Conservation (phyloP, 1,284 basidiomycete genomes). For the Trichosporon inkin region DNA sequence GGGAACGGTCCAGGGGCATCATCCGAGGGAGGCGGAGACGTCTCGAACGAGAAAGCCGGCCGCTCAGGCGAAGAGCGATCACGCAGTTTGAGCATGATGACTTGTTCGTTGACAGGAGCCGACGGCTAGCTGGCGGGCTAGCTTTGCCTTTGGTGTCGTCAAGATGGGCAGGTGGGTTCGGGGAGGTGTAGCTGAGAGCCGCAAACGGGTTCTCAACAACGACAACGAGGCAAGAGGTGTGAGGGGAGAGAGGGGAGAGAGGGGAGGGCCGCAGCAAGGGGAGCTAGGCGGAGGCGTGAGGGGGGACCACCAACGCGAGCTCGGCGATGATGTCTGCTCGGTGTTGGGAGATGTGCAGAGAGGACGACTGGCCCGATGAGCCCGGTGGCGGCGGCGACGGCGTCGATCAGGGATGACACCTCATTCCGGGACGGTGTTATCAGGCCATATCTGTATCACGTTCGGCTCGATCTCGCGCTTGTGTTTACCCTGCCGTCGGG, state of each 20-base stretch:
- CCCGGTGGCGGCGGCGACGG: constrained; percentile 4
- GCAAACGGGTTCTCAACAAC: background rate
- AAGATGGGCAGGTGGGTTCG: background rate
- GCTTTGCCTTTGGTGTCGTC: background rate
- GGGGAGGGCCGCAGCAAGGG: background rate
- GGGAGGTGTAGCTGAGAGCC: background rate
- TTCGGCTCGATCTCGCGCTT: constrained; percentile 3
- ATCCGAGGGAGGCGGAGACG: constrained; percentile 16
- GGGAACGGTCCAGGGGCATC: constrained; percentile 20
- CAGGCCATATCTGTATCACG: constrained; percentile 6
- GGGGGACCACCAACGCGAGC: background rate
- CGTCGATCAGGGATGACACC: constrained; percentile 1
- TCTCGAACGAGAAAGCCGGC: constrained; percentile 37
- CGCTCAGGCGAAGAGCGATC: constrained; percentile 26
- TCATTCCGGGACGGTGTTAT: constrained; percentile 2
- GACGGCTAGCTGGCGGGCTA: background rate
- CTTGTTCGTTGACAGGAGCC: background rate
- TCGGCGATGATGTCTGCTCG: background rate
- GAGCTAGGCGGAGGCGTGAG: background rate
- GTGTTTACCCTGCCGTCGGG: constrained; percentile 2
- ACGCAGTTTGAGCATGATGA: constrained; percentile 36
- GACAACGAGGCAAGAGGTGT: background rate
- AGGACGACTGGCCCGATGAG: background rate
- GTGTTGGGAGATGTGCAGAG: constrained; percentile 5
- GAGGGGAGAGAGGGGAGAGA: background rate